Evolutionary conservation across 2,329 filamentous ascomycete genomes (phyloP), one percentile per base, ranked within the genome.

Genomic region (Graphium sp.): DNA sequence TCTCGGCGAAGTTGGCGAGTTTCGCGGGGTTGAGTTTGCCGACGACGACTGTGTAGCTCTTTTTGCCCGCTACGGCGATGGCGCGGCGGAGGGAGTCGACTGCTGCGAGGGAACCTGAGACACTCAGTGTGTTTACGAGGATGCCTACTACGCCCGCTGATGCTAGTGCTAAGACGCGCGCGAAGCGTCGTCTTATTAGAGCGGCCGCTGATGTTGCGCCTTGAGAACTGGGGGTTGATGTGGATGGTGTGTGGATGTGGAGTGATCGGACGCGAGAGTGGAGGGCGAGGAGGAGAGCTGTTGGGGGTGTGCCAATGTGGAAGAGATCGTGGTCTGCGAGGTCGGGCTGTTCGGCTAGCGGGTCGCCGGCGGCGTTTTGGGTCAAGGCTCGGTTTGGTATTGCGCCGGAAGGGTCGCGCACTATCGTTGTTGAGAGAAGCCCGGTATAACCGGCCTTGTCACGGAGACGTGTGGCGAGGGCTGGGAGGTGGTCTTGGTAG

Each of bases 11-110:
- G 51, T 98, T 98, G 27, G 89, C 89, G 14, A 98, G 64, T 50
- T 98, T 98, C 21, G 85, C 87, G 0, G 85, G 76, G 45, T 95
- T 98, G 16, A 98, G 62, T 49, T 95, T 95, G 34, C 89, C 89
- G 0, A 98, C 89, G 2, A 98, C 89, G 26, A 98, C 82, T 2
- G 87, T 82, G 49, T 98, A 98, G 47, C 72, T 79, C 56, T 95
- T 98, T 58, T 95, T 95, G 8, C 84, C 85, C 0, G 82, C 80
- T 0, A 61, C 64, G 0, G 70, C 65, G 39, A 98, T 92, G 35
- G 74, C 68, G 6, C 58, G 50, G 34, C 79, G 74, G 18, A 94
- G 65, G 31, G 77, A 64, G 10, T 77, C 65, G 22, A 95, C 72
- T 0, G 85, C 84, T 10, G 71, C 58, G 37, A 94, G 65, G 55